phyloP scores from a whole-genome alignment of 345 rosid species.

The Microthlaspi erraticum region DNA sequence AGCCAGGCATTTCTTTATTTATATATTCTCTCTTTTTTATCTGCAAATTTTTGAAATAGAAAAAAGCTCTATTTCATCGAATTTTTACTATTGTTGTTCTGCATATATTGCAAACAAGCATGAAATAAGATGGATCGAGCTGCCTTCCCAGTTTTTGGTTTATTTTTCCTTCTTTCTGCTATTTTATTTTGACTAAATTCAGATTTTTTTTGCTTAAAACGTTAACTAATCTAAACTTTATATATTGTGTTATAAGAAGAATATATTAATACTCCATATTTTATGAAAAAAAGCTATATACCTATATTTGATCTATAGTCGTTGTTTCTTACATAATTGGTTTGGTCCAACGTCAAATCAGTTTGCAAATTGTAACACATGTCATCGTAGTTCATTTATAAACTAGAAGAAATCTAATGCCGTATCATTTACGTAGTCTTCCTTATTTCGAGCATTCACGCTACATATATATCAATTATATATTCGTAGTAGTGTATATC shows the following conservation, averaged over 20 bases:
- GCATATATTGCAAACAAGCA: neutral
- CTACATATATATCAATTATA: constrained; percentile 9
- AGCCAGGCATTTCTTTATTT: constrained; percentile 42
- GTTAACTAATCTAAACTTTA: neutral
- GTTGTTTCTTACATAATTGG: constrained; percentile 31
- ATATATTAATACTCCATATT: neutral
- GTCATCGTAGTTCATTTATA: constrained; percentile 17
- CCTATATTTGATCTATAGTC: constrained; percentile 1
- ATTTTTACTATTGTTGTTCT: neutral
- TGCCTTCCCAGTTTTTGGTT: neutral
- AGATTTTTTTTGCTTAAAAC: too few relatives aligned
- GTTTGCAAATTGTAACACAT: constrained; percentile 1
- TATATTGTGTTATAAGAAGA: neutral
- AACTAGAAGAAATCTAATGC: constrained; percentile 1
- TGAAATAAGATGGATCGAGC: constrained; percentile 20
- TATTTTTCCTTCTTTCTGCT: neutral
- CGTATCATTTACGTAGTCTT: constrained; percentile 42
- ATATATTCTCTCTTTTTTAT: constrained; percentile 1
- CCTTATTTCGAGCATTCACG: constrained; percentile 39
- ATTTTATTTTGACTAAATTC: constrained; percentile 1
- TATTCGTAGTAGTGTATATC: too few relatives aligned
- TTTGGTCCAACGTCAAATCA: constrained; percentile 44
- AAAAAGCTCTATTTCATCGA: constrained; percentile 4
- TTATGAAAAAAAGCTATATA: neutral
- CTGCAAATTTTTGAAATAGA: neutral